Evolutionary conservation across 306 rosid species (phyloP).

Genomic region (Rubus idaeus): DNA sequence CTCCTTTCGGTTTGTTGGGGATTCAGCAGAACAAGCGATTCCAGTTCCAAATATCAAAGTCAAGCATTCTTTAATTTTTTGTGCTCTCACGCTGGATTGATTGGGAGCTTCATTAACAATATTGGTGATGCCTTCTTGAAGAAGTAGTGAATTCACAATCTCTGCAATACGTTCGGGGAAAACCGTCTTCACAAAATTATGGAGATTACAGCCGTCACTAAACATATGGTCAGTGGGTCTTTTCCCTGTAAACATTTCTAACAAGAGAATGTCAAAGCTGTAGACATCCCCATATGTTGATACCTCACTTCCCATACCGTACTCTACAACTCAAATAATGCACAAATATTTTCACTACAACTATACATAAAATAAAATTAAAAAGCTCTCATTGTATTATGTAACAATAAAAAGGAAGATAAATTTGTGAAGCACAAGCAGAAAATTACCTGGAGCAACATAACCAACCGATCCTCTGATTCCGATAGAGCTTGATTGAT

Average conservation of each 20-base stretch:
- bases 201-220: too few relatives aligned
- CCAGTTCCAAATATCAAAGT: neutral
- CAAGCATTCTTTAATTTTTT: neutral
- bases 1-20: too few relatives aligned
- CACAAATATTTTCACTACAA: too few relatives aligned
- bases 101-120: neutral
- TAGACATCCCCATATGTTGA: neutral
- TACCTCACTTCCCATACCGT: neutral
- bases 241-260: neutral
- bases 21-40: neutral
- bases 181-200: too few relatives aligned
- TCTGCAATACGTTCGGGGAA: too few relatives aligned
- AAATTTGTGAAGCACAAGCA: too few relatives aligned
- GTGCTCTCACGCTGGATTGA: neutral
- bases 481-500: neutral
- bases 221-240: neutral
- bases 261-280: neutral
- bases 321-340: too few relatives aligned
- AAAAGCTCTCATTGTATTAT: too few relatives aligned
- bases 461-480: neutral
- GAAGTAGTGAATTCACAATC: too few relatives aligned
- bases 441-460: neutral
- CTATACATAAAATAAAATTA: too few relatives aligned
- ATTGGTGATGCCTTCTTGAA: too few relatives aligned
- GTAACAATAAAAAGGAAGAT: too few relatives aligned